Evolutionary conservation across 495 filamentous ascomycete genomes (phyloP), one percentile per base, ranked within the genome.

Genomic region (Talaromyces nanjingensis): DNA sequence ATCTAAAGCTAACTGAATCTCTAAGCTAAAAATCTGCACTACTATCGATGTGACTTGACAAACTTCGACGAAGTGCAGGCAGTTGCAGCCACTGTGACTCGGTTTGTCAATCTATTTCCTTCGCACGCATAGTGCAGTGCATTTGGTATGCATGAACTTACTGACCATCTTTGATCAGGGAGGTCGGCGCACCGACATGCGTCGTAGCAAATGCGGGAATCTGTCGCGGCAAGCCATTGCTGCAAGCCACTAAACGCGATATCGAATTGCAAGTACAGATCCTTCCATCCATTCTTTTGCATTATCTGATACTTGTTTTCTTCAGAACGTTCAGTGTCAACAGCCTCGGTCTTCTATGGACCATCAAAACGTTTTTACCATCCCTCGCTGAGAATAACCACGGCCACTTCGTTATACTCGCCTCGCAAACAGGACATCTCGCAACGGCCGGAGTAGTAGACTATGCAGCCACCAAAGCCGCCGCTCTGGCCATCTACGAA

Each of bases 131-230:
- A 42, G 1, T 42, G 14, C 37, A 42, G 4, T n/a, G 14, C 37
- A 56, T 27, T 14, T 14, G 8, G 6, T 29, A 14, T 27, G 9
- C 12, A 27, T 56, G 11, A 9, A 56, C 24, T 56, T 31, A 7
- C 24, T 56, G 8, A n/a, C 11, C 49, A 25, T 20, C 22, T 49
- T 47, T 61, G n/a, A 25, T 49, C 42, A 39, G 59, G 16, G 64
- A 63, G 62, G 56, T 59, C 60, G 58, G 55, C 58, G 59, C 60
- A 63, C 67, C 34, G 7, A 16, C 56, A 27, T 60, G 31, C 49
- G 64, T 91, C 45, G 90, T 94, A 73, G 92, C 92, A 76, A 92
- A 92, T 75, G 91, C 91, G 6, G 91, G 86, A 67, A 80, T 91
- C 53, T 86, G 87, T 39, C 77, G 84, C 42, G 87, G 86, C 65